Evolutionary conservation across 208 protist species (phyloP).

Genomic region (Wallacemonas collosoma): DNA sequence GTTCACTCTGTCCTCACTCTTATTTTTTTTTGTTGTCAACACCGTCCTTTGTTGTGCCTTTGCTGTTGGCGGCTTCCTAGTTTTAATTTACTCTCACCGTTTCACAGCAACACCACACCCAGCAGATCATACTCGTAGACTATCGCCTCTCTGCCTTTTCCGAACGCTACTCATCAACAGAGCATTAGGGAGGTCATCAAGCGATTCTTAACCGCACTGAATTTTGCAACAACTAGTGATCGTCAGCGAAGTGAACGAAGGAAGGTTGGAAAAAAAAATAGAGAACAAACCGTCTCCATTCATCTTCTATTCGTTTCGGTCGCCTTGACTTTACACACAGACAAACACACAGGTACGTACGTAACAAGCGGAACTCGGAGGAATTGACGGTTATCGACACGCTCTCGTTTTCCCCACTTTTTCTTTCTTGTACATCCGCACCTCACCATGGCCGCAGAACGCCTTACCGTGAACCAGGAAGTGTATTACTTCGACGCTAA

Average conservation of each 20-base stretch:
- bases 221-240: too few relatives aligned
- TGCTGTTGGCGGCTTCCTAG: background rate
- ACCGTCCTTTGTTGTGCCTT: background rate
- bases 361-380: too few relatives aligned
- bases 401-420: background rate
- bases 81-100: conserved; percentile 9
- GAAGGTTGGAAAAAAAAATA: background rate
- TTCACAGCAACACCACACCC: background rate
- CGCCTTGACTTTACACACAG: too few relatives aligned
- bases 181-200: conserved; percentile 9
- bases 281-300: conserved; percentile 6
- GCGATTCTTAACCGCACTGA: background rate
- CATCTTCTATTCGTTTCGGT: too few relatives aligned
- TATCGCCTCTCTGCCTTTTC: conserved; percentile 2
- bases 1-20: too few relatives aligned
- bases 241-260: background rate
- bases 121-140: background rate
- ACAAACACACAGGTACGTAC: too few relatives aligned
- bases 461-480: conserved; percentile 69
- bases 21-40: background rate
- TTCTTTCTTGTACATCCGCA: conserved; percentile 9
- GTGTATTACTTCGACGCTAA: conserved; percentile 80
- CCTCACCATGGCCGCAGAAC: conserved; percentile 50
- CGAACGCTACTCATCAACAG: conserved; percentile 10
- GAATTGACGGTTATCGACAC: too few relatives aligned